These are phyloP conservation scores for Kalmanozyma brasiliensis DNA, from an alignment of 1,284 basidiomycete species.

Conservation along the genomic window DNA sequence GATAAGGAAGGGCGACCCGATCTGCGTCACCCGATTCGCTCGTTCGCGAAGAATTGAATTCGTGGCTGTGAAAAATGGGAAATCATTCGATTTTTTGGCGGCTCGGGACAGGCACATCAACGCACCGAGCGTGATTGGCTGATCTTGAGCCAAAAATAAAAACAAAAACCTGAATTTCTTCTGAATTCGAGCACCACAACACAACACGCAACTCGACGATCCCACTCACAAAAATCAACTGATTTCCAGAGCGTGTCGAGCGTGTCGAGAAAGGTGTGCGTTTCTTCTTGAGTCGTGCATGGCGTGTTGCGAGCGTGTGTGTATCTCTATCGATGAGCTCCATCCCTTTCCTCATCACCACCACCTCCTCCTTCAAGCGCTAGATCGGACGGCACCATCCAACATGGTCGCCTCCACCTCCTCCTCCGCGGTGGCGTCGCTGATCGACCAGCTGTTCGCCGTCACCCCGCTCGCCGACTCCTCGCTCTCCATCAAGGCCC, in stretches of 20 bases:
- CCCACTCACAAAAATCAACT: too few species aligned
- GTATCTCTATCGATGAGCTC: conserved; percentile 2
- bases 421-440: conserved; percentile 11
- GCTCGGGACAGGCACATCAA: background rate
- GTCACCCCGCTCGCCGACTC: conserved; percentile 31
- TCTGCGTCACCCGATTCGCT: too few species aligned
- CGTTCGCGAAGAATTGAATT: background rate
- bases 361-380: conserved; percentile 1
- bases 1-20: too few species aligned
- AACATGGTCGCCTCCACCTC: conserved; percentile 10
- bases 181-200: too few species aligned
- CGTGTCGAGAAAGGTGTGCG: too few species aligned
- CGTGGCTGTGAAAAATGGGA: background rate
- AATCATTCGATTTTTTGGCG: conserved; percentile 6
- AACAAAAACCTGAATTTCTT: too few species aligned
- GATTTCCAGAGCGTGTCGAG: too few species aligned
- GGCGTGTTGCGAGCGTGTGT: conserved; percentile 4
- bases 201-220: too few species aligned
- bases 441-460: conserved; percentile 35
- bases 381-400: background rate
- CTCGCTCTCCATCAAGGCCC: conserved; percentile 18
- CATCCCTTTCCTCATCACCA: background rate
- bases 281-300: background rate
- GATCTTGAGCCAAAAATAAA: too few species aligned
- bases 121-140: conserved; percentile 6